These are phyloP conservation scores for Penicillium sp. DNA, from an alignment of 2,329 filamentous ascomycete genomes.

Conservation along the genomic window DNA sequence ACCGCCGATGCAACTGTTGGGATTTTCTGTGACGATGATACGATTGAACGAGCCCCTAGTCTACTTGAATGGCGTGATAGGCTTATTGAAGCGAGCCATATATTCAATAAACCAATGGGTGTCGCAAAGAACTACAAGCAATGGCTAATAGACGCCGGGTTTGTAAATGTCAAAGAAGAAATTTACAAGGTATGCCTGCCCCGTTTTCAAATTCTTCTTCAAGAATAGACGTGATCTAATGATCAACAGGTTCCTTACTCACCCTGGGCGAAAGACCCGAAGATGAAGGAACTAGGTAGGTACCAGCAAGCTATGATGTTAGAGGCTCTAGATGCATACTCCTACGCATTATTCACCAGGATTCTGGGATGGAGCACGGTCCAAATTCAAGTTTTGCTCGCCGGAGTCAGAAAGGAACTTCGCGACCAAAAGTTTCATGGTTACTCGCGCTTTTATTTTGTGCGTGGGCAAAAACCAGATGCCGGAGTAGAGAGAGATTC, in stretches of 20 bases:
- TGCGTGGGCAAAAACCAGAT: constrained; percentile 7
- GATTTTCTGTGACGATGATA: constrained; percentile 3
- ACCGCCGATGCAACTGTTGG: constrained; percentile 22
- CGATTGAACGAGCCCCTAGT: not conserved
- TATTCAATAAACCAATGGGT: constrained; percentile 6
- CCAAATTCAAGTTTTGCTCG: constrained; percentile 27
- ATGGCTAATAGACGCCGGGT: constrained; percentile 7
- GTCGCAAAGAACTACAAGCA: constrained; percentile 1
- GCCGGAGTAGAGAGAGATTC: no score
- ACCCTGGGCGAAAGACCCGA: constrained; percentile 45
- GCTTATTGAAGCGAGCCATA: not conserved
- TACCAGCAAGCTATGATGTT: constrained; percentile 16
- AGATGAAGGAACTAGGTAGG: constrained; percentile 46
- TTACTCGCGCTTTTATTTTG: constrained; percentile 19
- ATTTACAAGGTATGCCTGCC: constrained; percentile 25
- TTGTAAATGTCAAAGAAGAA: constrained; percentile 9
- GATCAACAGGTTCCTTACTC: constrained; percentile 10
- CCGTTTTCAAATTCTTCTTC: not conserved
- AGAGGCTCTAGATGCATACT: constrained; percentile 20
- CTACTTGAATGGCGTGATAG: not conserved
- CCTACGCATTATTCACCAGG: constrained; percentile 24
- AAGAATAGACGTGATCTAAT: not conserved
- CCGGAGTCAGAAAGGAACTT: not conserved
- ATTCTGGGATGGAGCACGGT: constrained; percentile 23
- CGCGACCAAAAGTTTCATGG: not conserved